Base-by-base conservation (phyloP, 192 early-diverging fungal species). In the Hyaloraphidium curvatum region DNA sequence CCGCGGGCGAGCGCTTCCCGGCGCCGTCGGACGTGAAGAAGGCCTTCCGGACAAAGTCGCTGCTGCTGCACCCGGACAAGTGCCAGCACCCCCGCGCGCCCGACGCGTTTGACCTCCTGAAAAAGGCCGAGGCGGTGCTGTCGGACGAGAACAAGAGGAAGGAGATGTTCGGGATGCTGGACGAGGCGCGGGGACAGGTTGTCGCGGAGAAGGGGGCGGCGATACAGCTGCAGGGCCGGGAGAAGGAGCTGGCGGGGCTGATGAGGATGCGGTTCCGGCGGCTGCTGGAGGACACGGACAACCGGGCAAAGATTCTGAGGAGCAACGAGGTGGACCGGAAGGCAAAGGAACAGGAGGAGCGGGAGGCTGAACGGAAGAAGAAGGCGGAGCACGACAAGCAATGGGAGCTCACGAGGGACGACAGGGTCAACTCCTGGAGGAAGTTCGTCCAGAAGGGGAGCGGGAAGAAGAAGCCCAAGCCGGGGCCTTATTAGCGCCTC, bases 41-140 rank as follows among this genome's bases (percentile, higher is more conserved):
- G 51, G 33, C 37, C 11, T 41, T 70, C 63, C 53, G 74, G n/a
- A 68, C 67, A 40, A 68, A 66, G 39, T 71, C 68, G 0, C 62
- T 76, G 19, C 65, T 76, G 28, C 59, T 70, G 1, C 74, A 76
- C 51, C 74, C 74, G 17, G 74, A 76, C 60, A 76, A 76, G 58
- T 65, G 61, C 60, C 71, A 68, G 39, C 68, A 76, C 55, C 62
- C 64, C 51, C 57, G 61, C 14, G 70, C 74, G 2, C 64, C 61
- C 27, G 66, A 69, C 16, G 62, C 71, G 2, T 76, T 76, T 54
- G 74, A 76, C 7, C 54, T 65, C 50, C 67, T 76, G 26, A 70
- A 76, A 54, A 66, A 68, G 56, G 74, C 74, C 23, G 68, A 76
- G 55, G 55, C 43, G 7, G 58, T 67, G 37, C 37, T 72, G 11